Conservation (phyloP, 768 basidiomycete species). For the Chiua virens region DNA sequence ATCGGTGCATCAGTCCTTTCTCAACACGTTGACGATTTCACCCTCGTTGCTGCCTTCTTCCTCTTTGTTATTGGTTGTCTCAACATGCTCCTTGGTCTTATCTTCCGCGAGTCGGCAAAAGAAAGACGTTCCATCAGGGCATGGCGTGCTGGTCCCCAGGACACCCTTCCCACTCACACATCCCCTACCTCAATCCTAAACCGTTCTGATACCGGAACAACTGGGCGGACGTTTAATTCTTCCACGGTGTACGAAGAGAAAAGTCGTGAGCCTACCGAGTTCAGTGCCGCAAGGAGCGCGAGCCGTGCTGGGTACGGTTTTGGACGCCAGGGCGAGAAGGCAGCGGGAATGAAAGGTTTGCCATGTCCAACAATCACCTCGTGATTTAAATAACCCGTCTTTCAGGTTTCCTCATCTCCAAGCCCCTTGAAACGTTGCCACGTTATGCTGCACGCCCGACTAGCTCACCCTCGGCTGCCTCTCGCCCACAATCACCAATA, state of each 20-base stretch:
- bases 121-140: constrained; percentile 59
- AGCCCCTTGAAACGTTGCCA: constrained; percentile 61
- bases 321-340: constrained; percentile 75
- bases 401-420: constrained; percentile 55
- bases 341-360: constrained; percentile 59
- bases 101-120: constrained; percentile 66
- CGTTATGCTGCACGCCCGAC: constrained; percentile 49
- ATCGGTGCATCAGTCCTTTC: constrained; percentile 73
- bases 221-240: constrained; percentile 24
- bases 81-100: constrained; percentile 76
- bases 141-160: constrained; percentile 57
- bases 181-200: constrained; percentile 21
- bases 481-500: constrained; percentile 24
- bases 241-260: constrained; percentile 35
- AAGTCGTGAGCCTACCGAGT: constrained; percentile 19
- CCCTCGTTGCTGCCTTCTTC: constrained; percentile 89
- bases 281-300: constrained; percentile 15
- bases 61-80: constrained; percentile 90
- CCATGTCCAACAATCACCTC: neutral
- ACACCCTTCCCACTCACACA: constrained; percentile 49
- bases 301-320: constrained; percentile 68
- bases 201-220: constrained; percentile 23
- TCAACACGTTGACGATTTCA: constrained; percentile 82
- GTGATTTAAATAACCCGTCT: constrained; percentile 2
- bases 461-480: constrained; percentile 16